Conservation (phyloP, 2,329 filamentous ascomycete species). For the Cercospora citrullina region DNA sequence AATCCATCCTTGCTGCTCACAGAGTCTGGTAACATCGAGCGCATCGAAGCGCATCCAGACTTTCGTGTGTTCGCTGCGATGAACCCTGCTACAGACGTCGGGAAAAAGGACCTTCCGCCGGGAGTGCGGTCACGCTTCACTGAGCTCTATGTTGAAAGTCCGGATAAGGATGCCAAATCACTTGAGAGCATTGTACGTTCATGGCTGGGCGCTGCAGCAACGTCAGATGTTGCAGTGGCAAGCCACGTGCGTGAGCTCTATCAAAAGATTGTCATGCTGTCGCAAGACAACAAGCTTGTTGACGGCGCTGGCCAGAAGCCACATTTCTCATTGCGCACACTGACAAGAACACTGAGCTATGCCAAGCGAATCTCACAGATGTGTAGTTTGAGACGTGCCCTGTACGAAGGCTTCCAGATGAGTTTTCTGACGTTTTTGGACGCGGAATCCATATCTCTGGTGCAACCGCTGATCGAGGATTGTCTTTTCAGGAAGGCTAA, state of each 20-base stretch:
- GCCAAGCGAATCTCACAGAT: slow-evolving; percentile 79
- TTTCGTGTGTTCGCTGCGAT: slow-evolving; percentile 98
- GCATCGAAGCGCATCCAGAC: slow-evolving; percentile 83
- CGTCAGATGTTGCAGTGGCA: slow-evolving; percentile 70
- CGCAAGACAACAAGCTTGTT: slow-evolving; percentile 79
- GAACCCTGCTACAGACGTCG: slow-evolving; percentile 97
- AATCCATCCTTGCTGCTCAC: slow-evolving; percentile 83
- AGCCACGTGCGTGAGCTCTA: slow-evolving; percentile 85
- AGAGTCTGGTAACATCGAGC: slow-evolving; percentile 89
- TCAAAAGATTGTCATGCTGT: slow-evolving; percentile 78
- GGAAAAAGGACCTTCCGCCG: slow-evolving; percentile 88
- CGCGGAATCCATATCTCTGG: slow-evolving; percentile 73
- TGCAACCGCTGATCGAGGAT: slow-evolving; percentile 77
- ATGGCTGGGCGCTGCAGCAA: slow-evolving; percentile 71
- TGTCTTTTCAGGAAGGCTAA: slow-evolving; percentile 69
- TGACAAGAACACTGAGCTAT: slow-evolving; percentile 87
- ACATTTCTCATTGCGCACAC: slow-evolving; percentile 92
- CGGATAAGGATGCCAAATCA: slow-evolving; percentile 83
- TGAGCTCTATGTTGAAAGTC: slow-evolving; percentile 89
- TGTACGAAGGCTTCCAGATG: slow-evolving; percentile 98
- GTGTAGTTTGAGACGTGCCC: slow-evolving; percentile 79
- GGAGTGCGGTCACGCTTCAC: slow-evolving; percentile 91
- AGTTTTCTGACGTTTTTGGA: slow-evolving; percentile 90
- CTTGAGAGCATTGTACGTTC: slow-evolving; percentile 83
- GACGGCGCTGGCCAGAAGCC: slow-evolving; percentile 95